A percentile compares a stretch with the other conserved stretches of the same genome.
Evolutionary conservation across 768 basidiomycete species (phyloP).

Genomic region (Coprinopsis sp.): DNA sequence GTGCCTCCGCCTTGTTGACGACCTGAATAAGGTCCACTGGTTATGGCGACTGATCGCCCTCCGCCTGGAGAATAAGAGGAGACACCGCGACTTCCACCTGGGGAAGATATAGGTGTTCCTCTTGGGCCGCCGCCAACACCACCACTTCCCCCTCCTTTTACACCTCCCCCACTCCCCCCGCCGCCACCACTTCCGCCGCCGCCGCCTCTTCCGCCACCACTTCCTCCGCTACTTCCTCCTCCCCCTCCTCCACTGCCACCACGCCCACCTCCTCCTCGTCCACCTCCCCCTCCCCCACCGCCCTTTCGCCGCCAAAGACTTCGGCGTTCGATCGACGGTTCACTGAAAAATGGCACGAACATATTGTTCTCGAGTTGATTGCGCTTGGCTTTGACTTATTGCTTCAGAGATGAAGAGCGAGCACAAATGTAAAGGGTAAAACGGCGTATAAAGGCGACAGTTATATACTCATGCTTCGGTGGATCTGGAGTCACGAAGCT

Average conservation of each 20-base stretch:
- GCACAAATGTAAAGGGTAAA: too few species aligned
- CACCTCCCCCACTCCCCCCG: slow-evolving; percentile 4
- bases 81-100: too few species aligned
- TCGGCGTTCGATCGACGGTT: slow-evolving; percentile 10
- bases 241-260: slow-evolving; percentile 33
- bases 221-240: slow-evolving; percentile 5
- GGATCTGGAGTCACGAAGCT: too few species aligned
- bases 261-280: too few species aligned
- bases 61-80: too few species aligned
- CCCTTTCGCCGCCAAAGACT: slow-evolving; percentile 22
- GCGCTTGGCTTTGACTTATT: not conserved
- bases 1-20: slow-evolving; percentile 6
- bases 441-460: too few species aligned
- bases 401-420: too few species aligned
- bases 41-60: too few species aligned
- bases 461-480: too few species aligned
- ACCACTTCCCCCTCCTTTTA: not conserved
- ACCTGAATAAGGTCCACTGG: too few species aligned
- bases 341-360: slow-evolving; percentile 25
- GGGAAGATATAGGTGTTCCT: too few species aligned
- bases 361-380: slow-evolving; percentile 6
- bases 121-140: not conserved
- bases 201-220: not conserved
- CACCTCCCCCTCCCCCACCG: slow-evolving; percentile 23
- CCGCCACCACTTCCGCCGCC: not conserved